These are phyloP conservation scores for Fremontodendron californicum DNA, from an alignment of 345 rosid genomes.

Conservation along the genomic window DNA sequence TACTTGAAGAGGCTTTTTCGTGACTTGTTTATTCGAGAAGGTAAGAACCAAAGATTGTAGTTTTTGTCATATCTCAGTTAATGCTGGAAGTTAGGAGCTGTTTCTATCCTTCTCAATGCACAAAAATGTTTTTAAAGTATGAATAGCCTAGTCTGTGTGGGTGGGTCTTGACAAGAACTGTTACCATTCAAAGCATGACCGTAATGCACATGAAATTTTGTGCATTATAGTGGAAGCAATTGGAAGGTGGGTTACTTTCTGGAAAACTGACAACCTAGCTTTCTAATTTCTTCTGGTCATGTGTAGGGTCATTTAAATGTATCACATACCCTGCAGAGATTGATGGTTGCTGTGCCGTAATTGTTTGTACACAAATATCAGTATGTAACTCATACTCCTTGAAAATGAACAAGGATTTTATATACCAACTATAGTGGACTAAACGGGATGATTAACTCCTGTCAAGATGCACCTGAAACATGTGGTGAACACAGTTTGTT, in stretches of 20 bases:
- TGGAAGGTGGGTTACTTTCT: not conserved
- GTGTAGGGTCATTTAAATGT: not conserved
- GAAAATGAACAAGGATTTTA: not conserved
- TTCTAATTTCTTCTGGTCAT: not conserved
- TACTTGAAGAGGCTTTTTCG: conserved; percentile 68
- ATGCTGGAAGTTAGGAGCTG: not conserved
- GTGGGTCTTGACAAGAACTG: not conserved
- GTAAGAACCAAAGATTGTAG: conserved; percentile 21
- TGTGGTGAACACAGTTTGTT: not conserved
- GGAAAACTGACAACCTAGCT: not conserved
- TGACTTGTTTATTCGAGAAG: conserved; percentile 75
- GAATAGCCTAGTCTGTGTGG: not conserved
- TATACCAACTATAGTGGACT: not conserved
- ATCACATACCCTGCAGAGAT: not conserved
- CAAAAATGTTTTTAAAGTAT: not conserved
- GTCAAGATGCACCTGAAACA: not conserved
- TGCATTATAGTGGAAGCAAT: not conserved
- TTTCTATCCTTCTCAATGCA: not conserved
- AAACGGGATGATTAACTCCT: not conserved
- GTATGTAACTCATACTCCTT: not conserved
- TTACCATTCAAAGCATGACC: not conserved
- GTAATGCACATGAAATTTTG: not conserved
- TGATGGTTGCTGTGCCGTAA: not conserved
- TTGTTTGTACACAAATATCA: not conserved
- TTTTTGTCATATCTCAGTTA: not conserved